A percentile compares a stretch with the other conserved stretches of the same genome.
phyloP scores from a whole-genome alignment of 305 asterid genomes.

The Fraxinus platypoda region DNA sequence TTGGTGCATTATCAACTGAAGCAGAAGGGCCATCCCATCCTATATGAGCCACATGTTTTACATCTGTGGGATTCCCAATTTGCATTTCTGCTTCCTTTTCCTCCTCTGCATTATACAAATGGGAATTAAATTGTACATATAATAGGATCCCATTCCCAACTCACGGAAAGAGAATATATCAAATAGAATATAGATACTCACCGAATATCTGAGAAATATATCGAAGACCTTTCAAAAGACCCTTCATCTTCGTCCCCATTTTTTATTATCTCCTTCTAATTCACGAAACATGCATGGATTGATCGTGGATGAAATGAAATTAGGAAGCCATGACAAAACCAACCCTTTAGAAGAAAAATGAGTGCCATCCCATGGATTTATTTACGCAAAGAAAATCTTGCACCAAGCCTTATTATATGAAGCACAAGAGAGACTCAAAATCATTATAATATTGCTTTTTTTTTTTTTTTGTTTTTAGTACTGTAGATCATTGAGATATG shows the following conservation, averaged over 20 bases:
- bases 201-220: slow-evolving; percentile 85
- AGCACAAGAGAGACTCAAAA: not conserved
- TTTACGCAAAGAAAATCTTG: slow-evolving; percentile 6
- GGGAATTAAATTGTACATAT: not conserved
- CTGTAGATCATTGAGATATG: not conserved
- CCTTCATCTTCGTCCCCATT: slow-evolving; percentile 67
- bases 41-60: slow-evolving; percentile 67
- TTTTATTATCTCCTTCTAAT: not conserved
- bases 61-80: slow-evolving; percentile 70
- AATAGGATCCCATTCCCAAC: not conserved
- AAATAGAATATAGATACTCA: slow-evolving; percentile 17
- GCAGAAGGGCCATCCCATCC: slow-evolving; percentile 60
- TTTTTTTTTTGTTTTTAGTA: not conserved
- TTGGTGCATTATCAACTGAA: slow-evolving; percentile 41
- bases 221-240: slow-evolving; percentile 78
- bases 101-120: slow-evolving; percentile 35
- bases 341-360: slow-evolving; percentile 7
- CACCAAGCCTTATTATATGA: not conserved
- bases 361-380: slow-evolving; percentile 16
- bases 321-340: slow-evolving; percentile 11
- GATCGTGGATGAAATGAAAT: slow-evolving; percentile 1
- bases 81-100: slow-evolving; percentile 60
- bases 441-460: not conserved
- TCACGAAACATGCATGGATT: slow-evolving; percentile 2
- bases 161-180: not conserved